Evolutionary conservation across 257 asterid genomes (phyloP).

Genomic region (Schizonepeta tenuifolia): DNA sequence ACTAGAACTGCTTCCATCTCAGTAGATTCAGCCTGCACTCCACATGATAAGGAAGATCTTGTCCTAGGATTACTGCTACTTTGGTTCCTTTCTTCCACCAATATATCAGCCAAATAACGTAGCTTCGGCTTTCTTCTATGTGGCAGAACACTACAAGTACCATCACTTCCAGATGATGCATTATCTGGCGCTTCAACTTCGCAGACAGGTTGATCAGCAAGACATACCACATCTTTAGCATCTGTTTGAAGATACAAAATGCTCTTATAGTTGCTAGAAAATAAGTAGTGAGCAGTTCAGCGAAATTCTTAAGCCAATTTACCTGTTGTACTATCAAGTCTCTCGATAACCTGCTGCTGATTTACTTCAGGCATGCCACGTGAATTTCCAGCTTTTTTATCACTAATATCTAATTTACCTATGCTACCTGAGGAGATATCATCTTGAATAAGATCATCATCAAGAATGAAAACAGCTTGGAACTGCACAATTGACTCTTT

Average conservation of each 20-base stretch:
- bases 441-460: constrained; percentile 4
- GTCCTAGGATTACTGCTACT: constrained; percentile 27
- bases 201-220: constrained; percentile 39
- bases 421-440: constrained; percentile 36
- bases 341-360: constrained; percentile 28
- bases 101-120: constrained; percentile 73
- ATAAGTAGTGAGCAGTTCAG: constrained; percentile 6
- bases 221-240: constrained; percentile 25
- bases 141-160: constrained; percentile 32
- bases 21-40: constrained; percentile 35
- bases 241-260: constrained; percentile 27
- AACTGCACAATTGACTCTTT: background rate
- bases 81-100: constrained; percentile 49
- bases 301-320: constrained; percentile 14
- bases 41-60: constrained; percentile 33
- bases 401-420: constrained; percentile 17
- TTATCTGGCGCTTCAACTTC: constrained; percentile 38
- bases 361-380: constrained; percentile 22
- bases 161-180: constrained; percentile 56
- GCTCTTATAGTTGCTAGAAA: constrained; percentile 15
- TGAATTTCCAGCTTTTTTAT: constrained; percentile 27
- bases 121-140: constrained; percentile 58
- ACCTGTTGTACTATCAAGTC: constrained; percentile 36
- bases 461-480: background rate
- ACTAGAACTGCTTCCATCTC: constrained; percentile 39